Conservation (phyloP, 1,139 yeast species). For the Geotrichum bryndzae region DNA sequence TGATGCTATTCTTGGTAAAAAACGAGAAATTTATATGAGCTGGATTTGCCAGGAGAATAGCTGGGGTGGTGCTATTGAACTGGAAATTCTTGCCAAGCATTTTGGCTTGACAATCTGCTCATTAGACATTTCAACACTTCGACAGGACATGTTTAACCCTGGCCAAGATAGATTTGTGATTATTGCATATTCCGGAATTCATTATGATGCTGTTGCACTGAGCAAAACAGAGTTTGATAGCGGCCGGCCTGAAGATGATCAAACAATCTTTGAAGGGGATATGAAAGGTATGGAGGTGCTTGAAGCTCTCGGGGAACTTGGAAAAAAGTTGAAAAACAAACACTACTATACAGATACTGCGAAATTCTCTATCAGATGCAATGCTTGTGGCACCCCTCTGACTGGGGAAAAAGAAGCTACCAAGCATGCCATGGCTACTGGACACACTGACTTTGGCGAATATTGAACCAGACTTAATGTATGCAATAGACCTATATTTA, state of each 20-base stretch:
- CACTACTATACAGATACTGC: constrained; percentile 67
- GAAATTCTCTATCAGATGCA: constrained; percentile 53
- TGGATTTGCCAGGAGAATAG: constrained; percentile 61
- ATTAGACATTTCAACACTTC: constrained; percentile 61
- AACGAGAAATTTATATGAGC: constrained; percentile 45
- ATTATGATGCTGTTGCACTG: constrained; percentile 60
- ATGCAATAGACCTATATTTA: background rate
- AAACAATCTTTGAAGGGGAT: constrained; percentile 38
- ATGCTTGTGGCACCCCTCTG: constrained; percentile 48
- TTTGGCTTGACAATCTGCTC: constrained; percentile 53
- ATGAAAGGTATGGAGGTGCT: constrained; percentile 34
- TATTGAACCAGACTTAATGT: constrained; percentile 26
- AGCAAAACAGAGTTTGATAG: constrained; percentile 38
- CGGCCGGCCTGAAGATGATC: constrained; percentile 34
- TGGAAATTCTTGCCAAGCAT: constrained; percentile 55
- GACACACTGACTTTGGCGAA: constrained; percentile 64
- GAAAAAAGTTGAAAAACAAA: constrained; percentile 43
- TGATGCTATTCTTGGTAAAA: constrained; percentile 55
- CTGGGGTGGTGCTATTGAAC: constrained; percentile 87
- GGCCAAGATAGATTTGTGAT: constrained; percentile 44
- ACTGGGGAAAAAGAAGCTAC: constrained; percentile 65
- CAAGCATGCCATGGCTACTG: constrained; percentile 58
- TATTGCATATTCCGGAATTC: constrained; percentile 66
- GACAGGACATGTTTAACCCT: constrained; percentile 52
- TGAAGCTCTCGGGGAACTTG: constrained; percentile 41